Evolutionary conservation across 1,284 basidiomycete genomes (phyloP).

Genomic region (Marasmius oreades): DNA sequence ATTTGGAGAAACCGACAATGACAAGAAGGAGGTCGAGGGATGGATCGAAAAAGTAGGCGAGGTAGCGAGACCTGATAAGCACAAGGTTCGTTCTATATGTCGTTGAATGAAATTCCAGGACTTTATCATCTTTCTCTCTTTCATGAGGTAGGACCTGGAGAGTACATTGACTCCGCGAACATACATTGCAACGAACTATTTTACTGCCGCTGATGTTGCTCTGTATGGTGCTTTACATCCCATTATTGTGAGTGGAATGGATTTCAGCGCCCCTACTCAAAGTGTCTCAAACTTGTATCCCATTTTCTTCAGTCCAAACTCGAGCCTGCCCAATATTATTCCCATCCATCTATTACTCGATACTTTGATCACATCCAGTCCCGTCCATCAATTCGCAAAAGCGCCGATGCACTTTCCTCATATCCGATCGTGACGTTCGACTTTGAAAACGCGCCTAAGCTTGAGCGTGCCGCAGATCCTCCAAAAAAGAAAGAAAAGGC

Average conservation of each 20-base stretch:
- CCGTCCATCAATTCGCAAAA: slow-evolving; percentile 53
- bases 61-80: slow-evolving; percentile 40
- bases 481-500: slow-evolving; percentile 84
- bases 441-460: slow-evolving; percentile 68
- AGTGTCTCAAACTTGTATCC: not conserved
- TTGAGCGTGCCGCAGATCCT: slow-evolving; percentile 69
- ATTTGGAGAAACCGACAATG: slow-evolving; percentile 56
- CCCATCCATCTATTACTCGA: slow-evolving; percentile 79
- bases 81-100: slow-evolving; percentile 40
- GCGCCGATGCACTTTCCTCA: slow-evolving; percentile 49
- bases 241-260: slow-evolving; percentile 54
- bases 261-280: not conserved
- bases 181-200: slow-evolving; percentile 76
- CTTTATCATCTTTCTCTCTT: not conserved
- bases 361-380: slow-evolving; percentile 94
- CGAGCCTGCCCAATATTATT: slow-evolving; percentile 65
- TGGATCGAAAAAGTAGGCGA: slow-evolving; percentile 69
- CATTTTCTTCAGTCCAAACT: slow-evolving; percentile 52
- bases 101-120: not conserved
- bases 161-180: slow-evolving; percentile 73
- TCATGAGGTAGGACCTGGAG: slow-evolving; percentile 59
- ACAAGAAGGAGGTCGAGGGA: slow-evolving; percentile 55
- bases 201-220: slow-evolving; percentile 85
- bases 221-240: slow-evolving; percentile 83
- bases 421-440: slow-evolving; percentile 70